Evolutionary conservation across 441 rosid species (phyloP), one percentile per base, ranked within the genome.

Genomic region (Gossypium laxum): DNA sequence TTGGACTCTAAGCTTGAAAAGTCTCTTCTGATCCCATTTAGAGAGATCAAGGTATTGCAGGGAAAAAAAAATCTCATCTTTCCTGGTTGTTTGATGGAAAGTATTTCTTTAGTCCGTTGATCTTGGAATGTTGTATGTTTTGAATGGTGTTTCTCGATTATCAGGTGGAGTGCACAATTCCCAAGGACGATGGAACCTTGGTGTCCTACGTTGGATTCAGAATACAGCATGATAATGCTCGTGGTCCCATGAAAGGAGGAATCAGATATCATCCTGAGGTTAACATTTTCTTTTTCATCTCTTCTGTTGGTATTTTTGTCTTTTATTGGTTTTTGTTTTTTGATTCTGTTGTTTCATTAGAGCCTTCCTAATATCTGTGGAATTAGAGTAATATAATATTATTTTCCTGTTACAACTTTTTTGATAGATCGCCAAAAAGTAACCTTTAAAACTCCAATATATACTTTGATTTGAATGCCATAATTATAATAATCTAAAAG

Each of bases 211-310:
- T 90, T 56, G 96, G 96, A 84, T 90, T 90, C 67, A 83, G 96
- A 77, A 85, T 90, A 21, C 96, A 90, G 55, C 96, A 90, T 74
- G 96, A 90, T 71, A 88, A 90, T 81, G 79, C 96, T 55, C 88
- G 96, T 76, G 96, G 96, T 4, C 96, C 96, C 76, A 90, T 90
- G 96, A 90, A 90, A 63, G 96, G 96, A 4, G 96, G 96, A 19
- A 90, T 90, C 81, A 82, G 96, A 87, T 90, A 87, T 74, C 96
- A 90, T 78, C 96, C 88, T 24, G 96, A 90, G 96, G 96, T 88
- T n/a, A 18, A 10, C 19, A 5, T 12, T 69, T 19, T 4, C 41
- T 32, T 32, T 32, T 32, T 32, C 41, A 32, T 32, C 41, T 32
- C 41, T 57, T 60, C 22, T 58, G 24, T 32, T 15, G 24, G 59